Conservation (phyloP, 768 basidiomycete species). For the Lentinula sp. region DNA sequence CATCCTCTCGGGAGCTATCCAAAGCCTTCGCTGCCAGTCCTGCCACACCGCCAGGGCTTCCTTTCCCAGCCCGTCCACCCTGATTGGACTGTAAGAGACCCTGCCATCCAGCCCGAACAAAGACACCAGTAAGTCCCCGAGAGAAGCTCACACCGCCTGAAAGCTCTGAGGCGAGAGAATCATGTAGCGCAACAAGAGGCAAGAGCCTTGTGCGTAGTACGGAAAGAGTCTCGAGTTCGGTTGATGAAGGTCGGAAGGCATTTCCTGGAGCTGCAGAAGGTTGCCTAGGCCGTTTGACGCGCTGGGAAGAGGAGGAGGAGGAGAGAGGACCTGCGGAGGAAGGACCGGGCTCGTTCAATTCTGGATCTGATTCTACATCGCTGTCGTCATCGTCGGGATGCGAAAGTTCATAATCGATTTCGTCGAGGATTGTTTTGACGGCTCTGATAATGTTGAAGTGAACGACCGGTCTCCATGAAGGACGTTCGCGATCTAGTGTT, state of each 20-base stretch:
- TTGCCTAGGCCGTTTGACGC: background rate
- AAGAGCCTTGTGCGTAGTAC: conserved; percentile 50
- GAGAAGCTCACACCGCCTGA: conserved; percentile 57
- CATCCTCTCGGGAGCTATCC: conserved; percentile 39
- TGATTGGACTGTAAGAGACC: conserved; percentile 43
- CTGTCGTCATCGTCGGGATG: conserved; percentile 13
- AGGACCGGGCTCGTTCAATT: conserved; percentile 6
- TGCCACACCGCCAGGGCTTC: conserved; percentile 27
- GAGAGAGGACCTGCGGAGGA: conserved; percentile 13
- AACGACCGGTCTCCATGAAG: conserved; percentile 73
- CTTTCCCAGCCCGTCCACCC: conserved; percentile 28
- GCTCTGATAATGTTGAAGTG: conserved; percentile 84
- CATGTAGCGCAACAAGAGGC: conserved; percentile 61
- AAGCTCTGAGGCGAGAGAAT: conserved; percentile 61
- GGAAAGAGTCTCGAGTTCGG: conserved; percentile 34
- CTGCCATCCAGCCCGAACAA: conserved; percentile 72
- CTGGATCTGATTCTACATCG: background rate
- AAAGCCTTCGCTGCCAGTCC: conserved; percentile 53
- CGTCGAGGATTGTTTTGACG: conserved; percentile 66
- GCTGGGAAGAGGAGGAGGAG: conserved; percentile 7
- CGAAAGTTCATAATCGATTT: conserved; percentile 55
- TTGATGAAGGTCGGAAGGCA: background rate
- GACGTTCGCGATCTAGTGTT: conserved; percentile 62
- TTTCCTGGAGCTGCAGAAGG: background rate
- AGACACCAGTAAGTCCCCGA: conserved; percentile 57